Evolutionary conservation across 2,329 filamentous ascomycete species (phyloP).

Genomic region (Cladobotryum protrusum): DNA sequence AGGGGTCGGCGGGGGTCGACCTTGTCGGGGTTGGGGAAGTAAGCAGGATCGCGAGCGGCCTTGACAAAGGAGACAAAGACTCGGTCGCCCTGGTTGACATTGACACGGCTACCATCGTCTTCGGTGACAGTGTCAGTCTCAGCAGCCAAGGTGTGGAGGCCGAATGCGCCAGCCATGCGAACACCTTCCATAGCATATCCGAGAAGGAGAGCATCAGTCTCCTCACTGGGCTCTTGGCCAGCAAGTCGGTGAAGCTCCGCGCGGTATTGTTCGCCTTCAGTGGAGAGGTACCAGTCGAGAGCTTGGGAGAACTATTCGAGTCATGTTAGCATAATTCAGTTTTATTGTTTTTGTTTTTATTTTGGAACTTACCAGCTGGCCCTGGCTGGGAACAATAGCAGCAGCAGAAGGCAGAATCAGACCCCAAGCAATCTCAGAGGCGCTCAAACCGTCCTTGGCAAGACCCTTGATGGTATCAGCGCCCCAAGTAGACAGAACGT

Average conservation of each 20-base stretch:
- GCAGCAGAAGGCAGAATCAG: constrained; percentile 63
- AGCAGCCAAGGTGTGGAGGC: constrained; percentile 52
- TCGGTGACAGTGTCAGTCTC: constrained; percentile 39
- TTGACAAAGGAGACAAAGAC: constrained; percentile 57
- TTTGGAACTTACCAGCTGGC: constrained; percentile 49
- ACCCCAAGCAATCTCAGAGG: constrained; percentile 62
- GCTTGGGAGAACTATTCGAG: constrained; percentile 57
- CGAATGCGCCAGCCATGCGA: constrained; percentile 58
- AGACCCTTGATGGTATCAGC: constrained; percentile 58
- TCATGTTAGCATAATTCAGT: constrained; percentile 15
- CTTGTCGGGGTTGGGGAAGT: constrained; percentile 55
- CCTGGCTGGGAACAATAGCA: constrained; percentile 64
- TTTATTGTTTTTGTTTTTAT: background rate
- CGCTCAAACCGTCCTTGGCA: constrained; percentile 54
- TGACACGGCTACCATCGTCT: constrained; percentile 45
- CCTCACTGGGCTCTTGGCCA: constrained; percentile 44
- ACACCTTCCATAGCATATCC: constrained; percentile 68
- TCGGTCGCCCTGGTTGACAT: constrained; percentile 49
- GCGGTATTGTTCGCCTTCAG: constrained; percentile 48
- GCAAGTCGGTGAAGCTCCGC: constrained; percentile 57
- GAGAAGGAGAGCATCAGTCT: constrained; percentile 57
- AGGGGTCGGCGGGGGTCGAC: constrained; percentile 59
- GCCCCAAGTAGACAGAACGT: constrained; percentile 57
- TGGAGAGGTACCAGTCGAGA: constrained; percentile 64
- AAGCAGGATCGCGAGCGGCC: constrained; percentile 48